phyloP scores from a whole-genome alignment of 768 basidiomycete genomes.

The Vararia minispora region DNA sequence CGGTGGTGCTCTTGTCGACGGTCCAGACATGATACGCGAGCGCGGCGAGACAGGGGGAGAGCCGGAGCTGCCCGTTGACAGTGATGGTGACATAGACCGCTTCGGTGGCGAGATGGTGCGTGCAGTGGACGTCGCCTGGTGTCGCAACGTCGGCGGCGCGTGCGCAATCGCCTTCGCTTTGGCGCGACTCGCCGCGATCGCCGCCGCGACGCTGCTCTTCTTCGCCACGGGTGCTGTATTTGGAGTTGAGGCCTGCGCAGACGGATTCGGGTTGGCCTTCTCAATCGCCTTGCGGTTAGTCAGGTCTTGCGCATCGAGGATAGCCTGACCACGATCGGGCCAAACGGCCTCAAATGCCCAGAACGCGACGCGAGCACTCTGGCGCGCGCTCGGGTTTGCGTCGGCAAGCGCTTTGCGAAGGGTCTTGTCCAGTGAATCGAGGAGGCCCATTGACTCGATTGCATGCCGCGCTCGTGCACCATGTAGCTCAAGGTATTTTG shows the following conservation, averaged over 20 bases:
- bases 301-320: slow-evolving; percentile 60
- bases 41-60: slow-evolving; percentile 12
- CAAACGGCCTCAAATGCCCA: slow-evolving; percentile 76
- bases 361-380: slow-evolving; percentile 58
- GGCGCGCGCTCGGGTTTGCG: slow-evolving; percentile 68
- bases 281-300: slow-evolving; percentile 74
- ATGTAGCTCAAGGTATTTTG: slow-evolving; percentile 64
- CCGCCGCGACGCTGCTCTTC: slow-evolving; percentile 75
- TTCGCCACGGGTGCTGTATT: slow-evolving; percentile 44
- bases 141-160: slow-evolving; percentile 68
- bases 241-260: slow-evolving; percentile 23
- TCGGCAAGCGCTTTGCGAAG: slow-evolving; percentile 69
- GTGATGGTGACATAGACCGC: slow-evolving; percentile 27
- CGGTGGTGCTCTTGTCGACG: slow-evolving; percentile 12
- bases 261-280: slow-evolving; percentile 64
- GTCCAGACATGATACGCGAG: slow-evolving; percentile 14
- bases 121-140: slow-evolving; percentile 70
- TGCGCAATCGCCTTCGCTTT: slow-evolving; percentile 79
- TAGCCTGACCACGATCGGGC: slow-evolving; percentile 51
- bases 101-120: slow-evolving; percentile 36
- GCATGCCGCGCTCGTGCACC: slow-evolving; percentile 46
- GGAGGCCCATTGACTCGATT: slow-evolving; percentile 59
- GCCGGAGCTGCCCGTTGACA: slow-evolving; percentile 18
- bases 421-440: slow-evolving; percentile 64
- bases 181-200: slow-evolving; percentile 83